Percentiles rank a stretch among this genome's conserved stretches.
Evolutionary conservation across 2,329 filamentous ascomycete species (phyloP).

Genomic region (Myriosclerotinia duriaeana): DNA sequence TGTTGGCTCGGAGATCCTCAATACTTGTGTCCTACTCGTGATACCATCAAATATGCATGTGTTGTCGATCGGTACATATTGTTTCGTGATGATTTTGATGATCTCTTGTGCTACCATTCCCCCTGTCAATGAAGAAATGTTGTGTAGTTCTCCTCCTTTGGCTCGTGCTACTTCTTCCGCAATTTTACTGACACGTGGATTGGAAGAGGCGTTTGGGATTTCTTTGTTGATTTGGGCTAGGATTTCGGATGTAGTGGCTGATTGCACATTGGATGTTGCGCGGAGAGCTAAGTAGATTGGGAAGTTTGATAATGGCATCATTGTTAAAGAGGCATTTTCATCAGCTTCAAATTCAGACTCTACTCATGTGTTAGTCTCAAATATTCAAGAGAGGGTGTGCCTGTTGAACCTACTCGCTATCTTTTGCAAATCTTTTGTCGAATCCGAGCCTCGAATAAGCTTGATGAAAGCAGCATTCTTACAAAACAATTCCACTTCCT

Average conservation of each 20-base stretch:
- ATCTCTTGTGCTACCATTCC: constrained; percentile 96
- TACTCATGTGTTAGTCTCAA: constrained; percentile 42
- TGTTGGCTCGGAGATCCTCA: constrained; percentile 31
- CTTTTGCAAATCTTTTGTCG: constrained; percentile 29
- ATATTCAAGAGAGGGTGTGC: background rate
- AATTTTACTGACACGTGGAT: constrained; percentile 53
- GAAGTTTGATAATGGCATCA: constrained; percentile 54
- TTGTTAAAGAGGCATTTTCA: constrained; percentile 46
- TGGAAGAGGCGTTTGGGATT: constrained; percentile 50
- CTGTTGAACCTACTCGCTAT: constrained; percentile 33
- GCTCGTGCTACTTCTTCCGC: constrained; percentile 72
- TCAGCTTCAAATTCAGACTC: constrained; percentile 57
- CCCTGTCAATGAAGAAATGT: constrained; percentile 81
- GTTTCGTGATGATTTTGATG: constrained; percentile 80
- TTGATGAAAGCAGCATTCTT: constrained; percentile 94
- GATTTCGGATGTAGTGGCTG: constrained; percentile 54
- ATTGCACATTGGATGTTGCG: constrained; percentile 50
- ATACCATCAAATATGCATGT: constrained; percentile 71
- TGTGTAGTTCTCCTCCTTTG: constrained; percentile 84
- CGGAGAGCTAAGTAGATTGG: constrained; percentile 68
- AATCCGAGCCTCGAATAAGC: constrained; percentile 59
- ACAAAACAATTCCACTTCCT: constrained; percentile 88
- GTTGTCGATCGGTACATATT: constrained; percentile 71
- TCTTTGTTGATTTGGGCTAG: constrained; percentile 47
- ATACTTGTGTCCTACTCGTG: constrained; percentile 38